Evolutionary conservation across 2,329 filamentous ascomycete species (phyloP).

Genomic region (Magnaporthiopsis poae): DNA sequence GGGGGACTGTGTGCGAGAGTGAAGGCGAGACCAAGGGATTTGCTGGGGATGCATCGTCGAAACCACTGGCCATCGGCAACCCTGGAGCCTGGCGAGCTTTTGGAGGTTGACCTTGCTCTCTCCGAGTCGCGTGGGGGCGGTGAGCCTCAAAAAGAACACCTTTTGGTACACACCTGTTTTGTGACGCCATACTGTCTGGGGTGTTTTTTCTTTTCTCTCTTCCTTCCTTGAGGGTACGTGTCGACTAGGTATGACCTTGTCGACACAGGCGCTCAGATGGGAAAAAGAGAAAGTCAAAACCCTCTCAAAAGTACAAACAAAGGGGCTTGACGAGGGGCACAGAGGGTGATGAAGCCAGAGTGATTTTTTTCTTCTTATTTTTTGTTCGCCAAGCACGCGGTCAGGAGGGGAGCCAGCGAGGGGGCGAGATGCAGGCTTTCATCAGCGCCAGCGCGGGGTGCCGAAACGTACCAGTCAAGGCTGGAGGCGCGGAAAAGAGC

Average conservation of each 20-base stretch:
- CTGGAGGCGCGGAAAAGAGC: background rate
- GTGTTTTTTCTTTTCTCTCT: background rate
- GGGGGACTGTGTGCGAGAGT: background rate
- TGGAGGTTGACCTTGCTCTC: background rate
- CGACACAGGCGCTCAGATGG: background rate
- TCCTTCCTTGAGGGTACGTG: too few relatives aligned
- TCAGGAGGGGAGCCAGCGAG: background rate
- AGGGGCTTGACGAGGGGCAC: background rate
- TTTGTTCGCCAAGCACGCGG: background rate
- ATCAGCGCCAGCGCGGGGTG: background rate
- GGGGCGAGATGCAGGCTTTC: background rate
- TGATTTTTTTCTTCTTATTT: constrained; percentile 1
- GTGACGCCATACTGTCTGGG: constrained; percentile 22
- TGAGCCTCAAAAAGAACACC: background rate
- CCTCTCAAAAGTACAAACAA: background rate
- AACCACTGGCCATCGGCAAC: background rate
- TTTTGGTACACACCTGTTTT: constrained; percentile 22
- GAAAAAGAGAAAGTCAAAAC: background rate
- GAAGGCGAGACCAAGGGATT: background rate
- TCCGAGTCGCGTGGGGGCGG: background rate
- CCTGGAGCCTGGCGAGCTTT: background rate
- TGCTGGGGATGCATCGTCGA: background rate
- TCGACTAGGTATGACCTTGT: background rate
- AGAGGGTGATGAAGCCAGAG: background rate
- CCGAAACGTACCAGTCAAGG: background rate